Base-by-base conservation (phyloP, 2,329 filamentous ascomycete species). In the Trichoderma gracile region DNA sequence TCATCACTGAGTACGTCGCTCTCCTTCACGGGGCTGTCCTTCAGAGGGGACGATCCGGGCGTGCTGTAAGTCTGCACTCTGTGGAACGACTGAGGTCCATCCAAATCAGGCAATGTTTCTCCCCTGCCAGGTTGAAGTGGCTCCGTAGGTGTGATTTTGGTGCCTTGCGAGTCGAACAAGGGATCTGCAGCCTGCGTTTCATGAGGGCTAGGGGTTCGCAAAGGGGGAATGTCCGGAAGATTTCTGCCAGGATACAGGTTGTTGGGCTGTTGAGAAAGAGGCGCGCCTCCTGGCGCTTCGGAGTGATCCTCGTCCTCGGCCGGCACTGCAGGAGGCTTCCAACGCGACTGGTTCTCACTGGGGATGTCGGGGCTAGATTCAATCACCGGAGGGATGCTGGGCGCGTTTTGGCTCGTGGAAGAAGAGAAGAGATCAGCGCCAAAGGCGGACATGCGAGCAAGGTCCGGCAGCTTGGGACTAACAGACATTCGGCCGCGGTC, bases 1-100 rank as follows among this genome's bases (percentile, higher is more conserved):
- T 93, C 91, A 65, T 91, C 88, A 30, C 87, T 83, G 53, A 93
- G 74, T 63, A 84, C 81, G 68, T 93, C 90, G 70, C 85, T 92
- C 70, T 92, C 89, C 68, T 88, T 85, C 65, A 88, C 80, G 0
- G 33, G 86, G 70, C 85, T 92, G 69, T 92, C 89, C 68, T 88
- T 85, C 64, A 87, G 79, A 15, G 33, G 82, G 0, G 82, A 82
- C 8, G 81, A 80, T 10, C 81, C 80, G 10, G 77, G 71, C 0
- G 82, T 83, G 70, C 82, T 84, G 54, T 81, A 73, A 0, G 80
- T 82, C 7, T 77, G 73, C 27, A 78, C 75, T 3, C 81, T 77
- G 60, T 79, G 75, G 25, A 83, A 69, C 7, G 73, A 71, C 21
- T 73, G 71, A 15, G 75, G 72, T 9, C 33, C 30, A 30, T 73